A percentile compares a stretch with the other conserved stretches of the same genome.
These are phyloP conservation scores for Mallotus repandus DNA, from an alignment of 441 rosid species.

Conservation along the genomic window DNA sequence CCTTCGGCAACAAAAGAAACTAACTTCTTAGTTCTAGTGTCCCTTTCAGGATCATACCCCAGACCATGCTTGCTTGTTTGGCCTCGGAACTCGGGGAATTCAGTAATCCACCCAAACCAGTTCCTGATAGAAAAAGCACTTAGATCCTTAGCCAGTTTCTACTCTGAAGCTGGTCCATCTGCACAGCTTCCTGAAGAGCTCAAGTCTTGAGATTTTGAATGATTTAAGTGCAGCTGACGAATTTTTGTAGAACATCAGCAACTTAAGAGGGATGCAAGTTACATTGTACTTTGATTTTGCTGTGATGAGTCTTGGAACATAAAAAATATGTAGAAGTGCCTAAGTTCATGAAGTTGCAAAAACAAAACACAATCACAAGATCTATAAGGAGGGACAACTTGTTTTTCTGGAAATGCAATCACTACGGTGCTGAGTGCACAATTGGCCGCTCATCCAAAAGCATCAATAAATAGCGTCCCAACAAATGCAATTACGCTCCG, in stretches of 20 bases:
- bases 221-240: conserved; percentile 65
- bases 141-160: conserved; percentile 65
- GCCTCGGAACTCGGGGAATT: too few species aligned
- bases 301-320: not conserved
- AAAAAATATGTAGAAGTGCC: not conserved
- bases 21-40: too few species aligned
- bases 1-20: too few species aligned
- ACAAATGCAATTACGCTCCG: not conserved
- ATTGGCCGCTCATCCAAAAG: not conserved
- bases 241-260: conserved; percentile 44
- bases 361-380: too few species aligned
- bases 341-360: not conserved
- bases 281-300: not conserved
- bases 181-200: conserved; percentile 73
- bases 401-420: not conserved
- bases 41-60: too few species aligned
- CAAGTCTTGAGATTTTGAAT: conserved; percentile 54
- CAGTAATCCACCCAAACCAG: too few species aligned
- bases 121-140: conserved; percentile 84
- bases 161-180: conserved; percentile 85
- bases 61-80: too few species aligned
- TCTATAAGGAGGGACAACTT: not conserved
- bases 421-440: not conserved
- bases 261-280: not conserved
- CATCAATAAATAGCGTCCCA: not conserved